Conservation (phyloP, 805 yeast genomes). For the Crinitomyces ghanaensis region DNA sequence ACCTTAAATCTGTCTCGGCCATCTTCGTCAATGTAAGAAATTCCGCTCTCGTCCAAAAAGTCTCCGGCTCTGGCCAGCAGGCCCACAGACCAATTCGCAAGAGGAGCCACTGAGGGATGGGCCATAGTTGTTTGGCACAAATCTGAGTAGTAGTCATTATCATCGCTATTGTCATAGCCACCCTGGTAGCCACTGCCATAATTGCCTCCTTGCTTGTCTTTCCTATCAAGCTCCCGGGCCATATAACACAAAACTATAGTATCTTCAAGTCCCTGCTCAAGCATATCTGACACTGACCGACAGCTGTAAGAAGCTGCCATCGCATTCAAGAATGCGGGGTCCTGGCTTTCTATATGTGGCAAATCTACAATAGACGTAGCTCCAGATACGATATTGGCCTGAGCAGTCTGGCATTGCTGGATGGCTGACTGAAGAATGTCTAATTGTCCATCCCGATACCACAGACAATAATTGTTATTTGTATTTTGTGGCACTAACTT, state of each 20-base stretch:
- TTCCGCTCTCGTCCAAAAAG: constrained; percentile 4
- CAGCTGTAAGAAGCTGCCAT: constrained; percentile 3
- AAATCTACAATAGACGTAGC: constrained; percentile 3
- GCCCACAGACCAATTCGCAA: neutral
- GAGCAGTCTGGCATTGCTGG: constrained; percentile 1
- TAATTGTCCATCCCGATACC: constrained; percentile 7
- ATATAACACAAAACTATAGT: constrained; percentile 8
- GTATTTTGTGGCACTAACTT: constrained; percentile 1
- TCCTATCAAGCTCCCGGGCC: constrained; percentile 4
- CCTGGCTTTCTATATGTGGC: neutral
- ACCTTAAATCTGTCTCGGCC: constrained; percentile 7
- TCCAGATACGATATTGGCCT: neutral
- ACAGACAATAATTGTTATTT: constrained; percentile 3
- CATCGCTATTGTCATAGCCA: neutral
- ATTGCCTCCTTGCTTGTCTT: neutral
- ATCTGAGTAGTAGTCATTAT: constrained; percentile 2
- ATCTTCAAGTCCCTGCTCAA: constrained; percentile 10
- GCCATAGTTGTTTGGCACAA: neutral
- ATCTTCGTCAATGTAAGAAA: neutral
- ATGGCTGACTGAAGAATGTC: constrained; percentile 4
- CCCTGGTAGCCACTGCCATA: neutral
- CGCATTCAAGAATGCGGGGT: constrained; percentile 3
- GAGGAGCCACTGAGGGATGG: constrained; percentile 3
- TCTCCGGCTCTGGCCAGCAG: constrained; percentile 2
- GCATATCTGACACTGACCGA: constrained; percentile 5